Evolutionary conservation across 176 grass and related monocot species (phyloP).

Genomic region (Zoysia japonica): DNA sequence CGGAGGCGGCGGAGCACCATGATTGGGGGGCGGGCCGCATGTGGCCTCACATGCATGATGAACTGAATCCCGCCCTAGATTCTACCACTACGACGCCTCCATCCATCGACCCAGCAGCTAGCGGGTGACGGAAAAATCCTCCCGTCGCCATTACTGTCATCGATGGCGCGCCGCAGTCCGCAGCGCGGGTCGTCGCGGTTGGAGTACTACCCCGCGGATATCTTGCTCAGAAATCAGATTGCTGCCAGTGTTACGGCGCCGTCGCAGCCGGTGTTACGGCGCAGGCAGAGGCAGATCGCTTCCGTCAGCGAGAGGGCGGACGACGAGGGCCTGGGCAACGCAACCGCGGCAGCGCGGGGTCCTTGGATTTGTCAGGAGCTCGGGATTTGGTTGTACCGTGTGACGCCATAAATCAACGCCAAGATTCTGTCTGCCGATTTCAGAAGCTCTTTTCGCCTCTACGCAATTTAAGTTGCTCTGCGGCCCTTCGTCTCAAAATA

Average conservation of each 20-base stretch:
- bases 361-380: constrained; percentile 21
- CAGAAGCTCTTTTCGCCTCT: background rate
- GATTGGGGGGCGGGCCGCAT: constrained; percentile 40
- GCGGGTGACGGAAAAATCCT: background rate
- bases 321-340: too few species aligned
- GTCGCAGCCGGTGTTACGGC: background rate
- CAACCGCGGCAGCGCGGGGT: background rate
- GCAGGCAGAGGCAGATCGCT: background rate
- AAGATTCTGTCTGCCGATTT: constrained; percentile 19
- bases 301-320: too few species aligned
- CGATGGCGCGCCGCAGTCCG: constrained; percentile 11
- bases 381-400: too few species aligned
- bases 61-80: constrained; percentile 30
- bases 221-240: background rate
- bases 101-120: background rate
- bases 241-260: too few species aligned
- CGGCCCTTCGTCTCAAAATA: too few species aligned
- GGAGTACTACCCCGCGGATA: constrained; percentile 6
- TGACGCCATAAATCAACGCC: background rate
- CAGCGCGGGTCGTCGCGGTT: background rate
- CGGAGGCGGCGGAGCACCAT: constrained; percentile 1
- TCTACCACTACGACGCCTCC: background rate
- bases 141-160: constrained; percentile 23
- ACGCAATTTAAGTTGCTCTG: constrained; percentile 5
- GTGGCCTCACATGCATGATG: constrained; percentile 70